Percentiles rank a stretch among this genome's conserved stretches.
These are phyloP conservation scores for Pythium vanterpoolii DNA, from an alignment of 352 stramenopile species.

Conservation along the genomic window DNA sequence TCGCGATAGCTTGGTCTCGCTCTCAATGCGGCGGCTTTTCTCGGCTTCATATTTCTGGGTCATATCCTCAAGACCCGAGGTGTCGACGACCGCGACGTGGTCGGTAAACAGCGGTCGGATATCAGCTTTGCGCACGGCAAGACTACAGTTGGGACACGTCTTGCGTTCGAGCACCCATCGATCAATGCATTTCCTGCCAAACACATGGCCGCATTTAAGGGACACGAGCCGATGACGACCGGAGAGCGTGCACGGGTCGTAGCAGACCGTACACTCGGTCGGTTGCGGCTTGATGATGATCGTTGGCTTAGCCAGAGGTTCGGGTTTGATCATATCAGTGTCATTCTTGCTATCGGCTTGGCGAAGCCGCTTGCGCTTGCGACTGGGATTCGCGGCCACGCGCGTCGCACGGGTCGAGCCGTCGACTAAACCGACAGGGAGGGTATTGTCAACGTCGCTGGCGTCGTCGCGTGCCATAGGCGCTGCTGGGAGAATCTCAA, in stretches of 20 bases:
- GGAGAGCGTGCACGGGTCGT: slow-evolving; percentile 53
- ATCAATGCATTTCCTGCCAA: slow-evolving; percentile 74
- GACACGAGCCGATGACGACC: slow-evolving; percentile 67
- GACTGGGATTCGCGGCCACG: background rate
- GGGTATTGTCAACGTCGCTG: slow-evolving; percentile 3
- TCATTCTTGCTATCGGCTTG: background rate
- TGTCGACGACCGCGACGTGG: slow-evolving; percentile 75
- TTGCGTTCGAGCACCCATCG: slow-evolving; percentile 60
- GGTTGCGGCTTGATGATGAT: slow-evolving; percentile 42
- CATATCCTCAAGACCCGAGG: slow-evolving; percentile 55
- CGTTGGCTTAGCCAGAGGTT: slow-evolving; percentile 5
- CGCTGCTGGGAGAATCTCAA: slow-evolving; percentile 3
- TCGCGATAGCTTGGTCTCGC: slow-evolving; percentile 45
- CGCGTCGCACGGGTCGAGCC: background rate
- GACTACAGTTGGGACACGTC: slow-evolving; percentile 70
- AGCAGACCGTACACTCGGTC: slow-evolving; percentile 77
- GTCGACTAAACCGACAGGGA: slow-evolving; percentile 1
- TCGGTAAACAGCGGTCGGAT: slow-evolving; percentile 64
- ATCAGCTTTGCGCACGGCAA: slow-evolving; percentile 41
- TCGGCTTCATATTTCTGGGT: slow-evolving; percentile 58
- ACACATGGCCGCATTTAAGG: slow-evolving; percentile 74
- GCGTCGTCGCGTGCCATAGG: background rate
- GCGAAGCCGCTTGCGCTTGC: slow-evolving; percentile 16
- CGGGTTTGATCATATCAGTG: background rate
- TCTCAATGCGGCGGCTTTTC: slow-evolving; percentile 36